phyloP scores from a whole-genome alignment of 257 asterid genomes.

The Lithospermum erythrorhizon region DNA sequence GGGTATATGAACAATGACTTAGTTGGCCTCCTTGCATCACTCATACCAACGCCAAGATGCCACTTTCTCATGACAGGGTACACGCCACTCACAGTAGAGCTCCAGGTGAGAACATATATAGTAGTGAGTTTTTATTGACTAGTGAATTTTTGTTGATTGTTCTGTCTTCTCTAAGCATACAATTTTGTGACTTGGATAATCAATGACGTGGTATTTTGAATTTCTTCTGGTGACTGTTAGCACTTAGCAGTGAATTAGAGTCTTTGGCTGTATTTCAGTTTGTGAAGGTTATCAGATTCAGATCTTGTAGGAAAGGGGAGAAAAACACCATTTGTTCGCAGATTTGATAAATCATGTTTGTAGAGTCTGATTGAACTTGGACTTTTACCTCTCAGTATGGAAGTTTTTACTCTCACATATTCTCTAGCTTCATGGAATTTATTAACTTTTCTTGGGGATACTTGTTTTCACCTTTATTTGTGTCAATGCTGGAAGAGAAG shows the following conservation, averaged over 20 bases:
- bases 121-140: not conserved
- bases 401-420: too few relatives aligned
- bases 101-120: slow-evolving; percentile 50
- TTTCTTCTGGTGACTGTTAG: too few relatives aligned
- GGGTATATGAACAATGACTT: slow-evolving; percentile 99
- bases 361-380: too few relatives aligned
- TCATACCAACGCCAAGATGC: slow-evolving; percentile 98
- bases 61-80: slow-evolving; percentile 98
- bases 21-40: slow-evolving; percentile 98
- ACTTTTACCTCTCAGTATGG: too few relatives aligned
- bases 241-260: not conserved
- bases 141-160: slow-evolving; percentile 6
- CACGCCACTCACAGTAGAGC: slow-evolving; percentile 97
- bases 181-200: not conserved
- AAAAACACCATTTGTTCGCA: not conserved
- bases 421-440: too few relatives aligned
- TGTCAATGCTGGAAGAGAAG: too few relatives aligned
- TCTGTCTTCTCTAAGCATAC: not conserved
- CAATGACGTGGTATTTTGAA: not conserved
- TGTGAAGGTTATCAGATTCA: not conserved
- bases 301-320: not conserved
- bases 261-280: slow-evolving; percentile 1
- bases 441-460: too few relatives aligned
- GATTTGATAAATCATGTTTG: not conserved
- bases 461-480: too few relatives aligned